A percentile compares a stretch with the other conserved stretches of the same genome.
These are phyloP conservation scores for Talaromyces ruber DNA, from an alignment of 495 filamentous ascomycete species.

Conservation along the genomic window DNA sequence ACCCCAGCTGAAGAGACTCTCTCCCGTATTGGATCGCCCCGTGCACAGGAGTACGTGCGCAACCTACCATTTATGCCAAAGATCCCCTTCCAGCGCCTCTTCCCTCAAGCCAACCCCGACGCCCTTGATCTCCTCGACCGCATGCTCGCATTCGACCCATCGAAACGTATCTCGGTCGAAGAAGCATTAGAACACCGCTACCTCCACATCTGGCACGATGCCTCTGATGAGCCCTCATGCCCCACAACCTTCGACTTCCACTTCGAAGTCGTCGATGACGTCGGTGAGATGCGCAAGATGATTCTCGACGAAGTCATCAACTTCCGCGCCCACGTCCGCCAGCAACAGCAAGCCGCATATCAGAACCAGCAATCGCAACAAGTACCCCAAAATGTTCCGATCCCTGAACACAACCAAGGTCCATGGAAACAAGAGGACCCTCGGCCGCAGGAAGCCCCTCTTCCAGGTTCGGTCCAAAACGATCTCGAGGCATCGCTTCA, in stretches of 20 bases:
- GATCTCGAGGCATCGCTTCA: constrained; percentile 82
- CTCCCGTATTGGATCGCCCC: constrained; percentile 85
- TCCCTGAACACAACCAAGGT: constrained; percentile 57
- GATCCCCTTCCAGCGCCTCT: constrained; percentile 76
- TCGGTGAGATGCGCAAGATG: constrained; percentile 91
- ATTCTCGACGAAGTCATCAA: constrained; percentile 84
- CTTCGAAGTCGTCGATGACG: constrained; percentile 92
- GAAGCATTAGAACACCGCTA: constrained; percentile 92
- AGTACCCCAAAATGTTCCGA: constrained; percentile 52
- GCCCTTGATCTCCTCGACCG: constrained; percentile 89
- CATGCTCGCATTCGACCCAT: constrained; percentile 96
- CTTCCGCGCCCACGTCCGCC: constrained; percentile 71
- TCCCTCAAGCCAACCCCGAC: constrained; percentile 92
- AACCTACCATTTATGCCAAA: constrained; percentile 96
- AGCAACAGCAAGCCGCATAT: constrained; percentile 44
- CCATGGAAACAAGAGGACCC: constrained; percentile 80
- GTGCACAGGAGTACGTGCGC: constrained; percentile 96
- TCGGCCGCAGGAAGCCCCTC: constrained; percentile 71
- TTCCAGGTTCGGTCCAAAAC: constrained; percentile 36
- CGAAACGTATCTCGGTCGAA: constrained; percentile 84
- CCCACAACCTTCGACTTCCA: constrained; percentile 94
- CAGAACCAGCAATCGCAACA: constrained; percentile 29
- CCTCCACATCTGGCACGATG: constrained; percentile 96
- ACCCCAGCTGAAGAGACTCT: constrained; percentile 95
- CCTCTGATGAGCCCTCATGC: constrained; percentile 88